These are phyloP conservation scores for Metarhizium sp. DNA, from an alignment of 2,329 filamentous ascomycete genomes.

Conservation along the genomic window DNA sequence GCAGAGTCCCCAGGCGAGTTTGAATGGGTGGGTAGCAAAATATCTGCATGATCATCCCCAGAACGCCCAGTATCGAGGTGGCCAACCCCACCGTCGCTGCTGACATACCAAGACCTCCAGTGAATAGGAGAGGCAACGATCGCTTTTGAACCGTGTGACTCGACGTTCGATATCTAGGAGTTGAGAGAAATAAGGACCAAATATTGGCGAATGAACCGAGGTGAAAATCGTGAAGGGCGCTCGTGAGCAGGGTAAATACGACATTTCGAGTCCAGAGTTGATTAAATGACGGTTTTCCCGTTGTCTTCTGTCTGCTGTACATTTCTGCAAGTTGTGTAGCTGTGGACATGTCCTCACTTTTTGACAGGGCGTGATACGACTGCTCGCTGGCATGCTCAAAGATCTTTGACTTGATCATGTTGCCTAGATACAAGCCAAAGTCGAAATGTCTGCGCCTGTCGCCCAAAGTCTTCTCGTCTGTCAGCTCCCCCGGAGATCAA, in stretches of 20 bases:
- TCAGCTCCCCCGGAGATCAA: not conserved
- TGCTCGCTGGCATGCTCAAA: not conserved
- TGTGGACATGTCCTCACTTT: not conserved
- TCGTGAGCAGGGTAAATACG: constrained; percentile 46
- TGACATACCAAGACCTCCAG: constrained; percentile 57
- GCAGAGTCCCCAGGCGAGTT: constrained; percentile 53
- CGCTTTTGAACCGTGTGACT: constrained; percentile 22
- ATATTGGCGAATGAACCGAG: constrained; percentile 59
- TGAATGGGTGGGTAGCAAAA: constrained; percentile 59
- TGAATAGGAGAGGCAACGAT: constrained; percentile 43
- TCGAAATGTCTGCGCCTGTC: constrained; percentile 36
- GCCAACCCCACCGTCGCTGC: constrained; percentile 59
- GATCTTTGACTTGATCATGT: constrained; percentile 17
- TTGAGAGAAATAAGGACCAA: constrained; percentile 61
- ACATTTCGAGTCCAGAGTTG: constrained; percentile 39
- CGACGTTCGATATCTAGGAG: constrained; percentile 36
- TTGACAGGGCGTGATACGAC: not conserved
- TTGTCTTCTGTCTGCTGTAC: not conserved
- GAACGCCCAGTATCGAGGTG: constrained; percentile 58
- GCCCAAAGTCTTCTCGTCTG: constrained; percentile 31
- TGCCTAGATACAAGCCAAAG: constrained; percentile 28
- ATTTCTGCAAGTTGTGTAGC: not conserved
- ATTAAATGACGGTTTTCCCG: constrained; percentile 24
- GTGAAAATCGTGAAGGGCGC: constrained; percentile 64
- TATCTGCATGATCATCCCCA: constrained; percentile 61